Base-by-base conservation (phyloP, 169 alveolate genomes). In the Cryptosporidium ryanae region DNA sequence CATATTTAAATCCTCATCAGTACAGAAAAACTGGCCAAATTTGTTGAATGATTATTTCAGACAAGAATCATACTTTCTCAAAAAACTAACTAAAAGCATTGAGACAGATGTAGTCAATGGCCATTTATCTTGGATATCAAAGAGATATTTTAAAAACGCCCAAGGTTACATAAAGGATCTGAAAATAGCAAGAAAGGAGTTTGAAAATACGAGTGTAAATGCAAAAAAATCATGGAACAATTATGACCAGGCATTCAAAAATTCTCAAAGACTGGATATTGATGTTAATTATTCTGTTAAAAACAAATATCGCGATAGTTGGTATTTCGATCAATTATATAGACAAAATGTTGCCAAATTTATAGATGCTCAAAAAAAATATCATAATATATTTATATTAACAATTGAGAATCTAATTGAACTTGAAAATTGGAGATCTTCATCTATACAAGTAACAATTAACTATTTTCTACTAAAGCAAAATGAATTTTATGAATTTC, bases 101-200 rank as follows among this genome's bases (percentile, higher is more conserved):
- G 84, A 70, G 31, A 55, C 84, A 29, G 84, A 70, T 18, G 84
- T 70, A n/a, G 84, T 70, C 3, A 70, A 70, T 70, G 84, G 84
- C 10, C 84, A 70, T 34, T 64, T 70, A 49, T 32, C 68, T 25
- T 70, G 84, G 84, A 70, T 70, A 2, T 31, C 84, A n/a, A 70
- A 70, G n/a, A 70, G 84, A 70, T 70, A 70, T 34, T 50, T 52
- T 15, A 70, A 70, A 49, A 70, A 70, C 52, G 84, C 84, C 27
- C 68, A 70, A 29, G n/a, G 34, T 18, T 70, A 32, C 29, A 21
- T 70, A 2, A 70, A 70, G 34, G 32, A 25, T 25, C 55, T 70
- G 12, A 50, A 66, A 18, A 70, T 18, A 29, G 84, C 67, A 6
- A 50, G 68, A 27, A 70, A 50, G 52, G 84, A 70, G 38, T 70